These are phyloP conservation scores for Hydrangea macrophylla DNA, from an alignment of 148 eudicot species.

Conservation along the genomic window DNA sequence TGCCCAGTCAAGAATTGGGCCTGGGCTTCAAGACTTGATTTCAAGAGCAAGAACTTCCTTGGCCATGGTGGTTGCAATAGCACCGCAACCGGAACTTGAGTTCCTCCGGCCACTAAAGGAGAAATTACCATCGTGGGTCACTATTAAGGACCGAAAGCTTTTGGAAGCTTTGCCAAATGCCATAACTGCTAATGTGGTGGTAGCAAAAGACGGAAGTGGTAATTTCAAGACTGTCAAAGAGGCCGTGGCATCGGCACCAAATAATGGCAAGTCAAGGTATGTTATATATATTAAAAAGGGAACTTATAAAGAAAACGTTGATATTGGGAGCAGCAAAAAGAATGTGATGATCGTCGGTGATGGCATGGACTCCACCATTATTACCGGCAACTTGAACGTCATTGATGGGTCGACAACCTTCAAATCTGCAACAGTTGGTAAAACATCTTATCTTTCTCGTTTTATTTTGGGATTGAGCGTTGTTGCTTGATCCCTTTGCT, in stretches of 20 bases:
- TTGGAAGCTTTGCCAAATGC: too few relatives aligned
- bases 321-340: slow-evolving; percentile 17
- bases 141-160: too few relatives aligned
- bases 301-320: slow-evolving; percentile 27
- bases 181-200: neutral
- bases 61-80: slow-evolving; percentile 19
- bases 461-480: too few relatives aligned
- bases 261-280: neutral
- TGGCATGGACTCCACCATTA: slow-evolving; percentile 24
- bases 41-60: slow-evolving; percentile 22
- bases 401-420: slow-evolving; percentile 23
- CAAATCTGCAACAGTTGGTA: slow-evolving; percentile 21
- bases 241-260: neutral
- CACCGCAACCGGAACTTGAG: neutral
- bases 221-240: neutral
- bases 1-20: slow-evolving; percentile 5
- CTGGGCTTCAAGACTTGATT: slow-evolving; percentile 26
- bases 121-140: too few relatives aligned
- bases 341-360: slow-evolving; percentile 28
- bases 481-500: too few relatives aligned
- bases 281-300: slow-evolving; percentile 21
- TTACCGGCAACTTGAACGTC: slow-evolving; percentile 23
- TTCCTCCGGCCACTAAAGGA: neutral
- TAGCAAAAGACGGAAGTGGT: neutral
- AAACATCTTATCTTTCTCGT: too few relatives aligned